A percentile compares a stretch with the other conserved stretches of the same genome.
Conservation (phyloP, 129 eudicot genomes). For the Cynara cardunculus region DNA sequence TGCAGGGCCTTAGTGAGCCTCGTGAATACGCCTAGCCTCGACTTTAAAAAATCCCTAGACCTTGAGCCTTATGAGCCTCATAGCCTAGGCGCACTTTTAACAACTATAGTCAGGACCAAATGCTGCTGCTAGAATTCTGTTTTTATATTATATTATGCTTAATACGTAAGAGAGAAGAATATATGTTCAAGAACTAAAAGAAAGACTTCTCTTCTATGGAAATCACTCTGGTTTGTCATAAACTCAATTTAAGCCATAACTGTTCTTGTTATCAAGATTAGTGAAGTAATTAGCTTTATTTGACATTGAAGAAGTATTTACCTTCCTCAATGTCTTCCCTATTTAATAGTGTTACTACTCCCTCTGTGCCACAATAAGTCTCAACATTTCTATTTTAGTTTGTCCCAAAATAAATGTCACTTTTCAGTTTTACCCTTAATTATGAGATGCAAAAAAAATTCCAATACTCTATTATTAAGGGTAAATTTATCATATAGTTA, state of each 20-base stretch:
- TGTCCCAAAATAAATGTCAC: background rate
- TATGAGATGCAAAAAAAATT: background rate
- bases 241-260: background rate
- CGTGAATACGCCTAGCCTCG: no score
- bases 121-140: background rate
- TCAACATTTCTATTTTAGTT: background rate
- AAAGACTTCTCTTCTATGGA: background rate
- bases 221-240: background rate
- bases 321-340: constrained; percentile 3
- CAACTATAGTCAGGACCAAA: background rate
- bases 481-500: background rate
- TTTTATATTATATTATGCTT: background rate
- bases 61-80: no score
- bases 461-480: no score
- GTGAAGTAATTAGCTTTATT: background rate
- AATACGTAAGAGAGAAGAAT: background rate
- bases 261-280: background rate
- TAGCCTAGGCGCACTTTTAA: no score
- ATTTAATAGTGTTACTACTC: background rate
- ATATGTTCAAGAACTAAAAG: background rate
- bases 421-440: background rate
- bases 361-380: background rate
- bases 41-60: no score
- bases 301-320: constrained; percentile 2
- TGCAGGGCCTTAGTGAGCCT: no score